Base-by-base conservation (phyloP, 257 asterid species). In the Solanum raphanifolium region DNA sequence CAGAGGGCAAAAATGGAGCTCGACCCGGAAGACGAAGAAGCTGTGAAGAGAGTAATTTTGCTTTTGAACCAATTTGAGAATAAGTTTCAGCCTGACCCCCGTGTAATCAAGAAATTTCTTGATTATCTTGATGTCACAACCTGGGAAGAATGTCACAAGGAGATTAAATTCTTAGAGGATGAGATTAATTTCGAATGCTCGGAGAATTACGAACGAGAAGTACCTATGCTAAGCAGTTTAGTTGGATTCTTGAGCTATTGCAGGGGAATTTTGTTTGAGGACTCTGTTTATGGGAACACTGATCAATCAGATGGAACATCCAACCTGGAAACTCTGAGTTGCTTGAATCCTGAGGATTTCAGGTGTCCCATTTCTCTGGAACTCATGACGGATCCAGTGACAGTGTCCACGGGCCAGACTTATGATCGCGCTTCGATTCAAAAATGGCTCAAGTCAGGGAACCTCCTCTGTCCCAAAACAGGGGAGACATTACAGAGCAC, bases 331-430 rank as follows among this genome's bases (percentile, higher is more conserved):
- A 90, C 55, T 25, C 66, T 94, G 0, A 90, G 65, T 83, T 94
- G 93, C 85, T 85, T 95, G 90, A 93, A 94, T 87, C 93, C 92
- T 0, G 96, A 93, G 87, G 98, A 94, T 87, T 95, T 95, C 25
- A 91, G 94, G 1, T 95, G 98, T 86, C 98, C 98, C 34, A 95
- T 95, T 69, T 94, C 98, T 1, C 89, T 94, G 18, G 98, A 95
- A 66, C 65, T 94, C 83, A 95, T 94, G 98, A 95, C 94, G 13
- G 98, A 95, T 89, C 98, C 98, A 1, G 98, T 95, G 3, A 94
- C 96, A 0, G 91, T 94, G 11, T 87, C 95, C 3, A 93, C 98
- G 0, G 98, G 98, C 6, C 98, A 95, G 86, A 95, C 98, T 0
- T 95, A 95, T 32, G 98, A 95, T 35, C 94, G 97, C 20, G 90